Base-by-base conservation (phyloP, 1,284 basidiomycete genomes). In the Ceratobasidium sp. region DNA sequence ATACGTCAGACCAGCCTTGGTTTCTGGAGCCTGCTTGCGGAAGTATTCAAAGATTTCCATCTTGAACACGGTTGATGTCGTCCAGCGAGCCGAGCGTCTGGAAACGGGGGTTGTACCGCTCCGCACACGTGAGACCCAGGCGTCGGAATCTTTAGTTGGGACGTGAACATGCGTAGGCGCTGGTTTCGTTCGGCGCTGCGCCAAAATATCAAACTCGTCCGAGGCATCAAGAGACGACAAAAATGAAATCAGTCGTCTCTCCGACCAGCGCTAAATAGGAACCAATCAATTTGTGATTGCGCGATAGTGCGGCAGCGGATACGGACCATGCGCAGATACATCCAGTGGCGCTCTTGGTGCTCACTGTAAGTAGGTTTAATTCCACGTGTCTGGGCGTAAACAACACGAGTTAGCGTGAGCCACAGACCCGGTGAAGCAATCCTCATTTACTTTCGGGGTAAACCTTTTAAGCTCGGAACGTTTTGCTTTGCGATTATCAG, bases 331-430 rank as follows among this genome's bases (percentile, higher is more conserved):
- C 62, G 62, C 25, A 75, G n/a, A 37, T 75, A 75, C 49, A 66
- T n/a, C 73, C 73, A 75, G 46, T 75, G 62, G n/a, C 73, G 73
- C 52, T 75, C 73, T n/a, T 75, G 62, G 40, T 75, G 73, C 25
- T 75, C 73, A 25, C 73, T 75, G 37, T 75, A 75, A 32, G 62
- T 57, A 17, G 73, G 9, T 32, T 75, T 75, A 51, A 75, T 66
- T 34, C 51, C 73, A 17, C 62, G 73, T 29, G 49, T 25, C 73
- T 75, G 44, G 2, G 40, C 13, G 49, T 2, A 40, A 40, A 22
- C 17, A 59, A 51, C 29, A 43, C 34, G 6, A 54, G 46, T 54
- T 43, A 54, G 17, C 59, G 22, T 51, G 13, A 40, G 4, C 15
- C n/a, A 22, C n/a, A 54, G 11, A 51, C 17, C 17, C 11, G 49